These are phyloP conservation scores for Neurospora sp. DNA, from an alignment of 2,329 filamentous ascomycete genomes.

Conservation along the genomic window DNA sequence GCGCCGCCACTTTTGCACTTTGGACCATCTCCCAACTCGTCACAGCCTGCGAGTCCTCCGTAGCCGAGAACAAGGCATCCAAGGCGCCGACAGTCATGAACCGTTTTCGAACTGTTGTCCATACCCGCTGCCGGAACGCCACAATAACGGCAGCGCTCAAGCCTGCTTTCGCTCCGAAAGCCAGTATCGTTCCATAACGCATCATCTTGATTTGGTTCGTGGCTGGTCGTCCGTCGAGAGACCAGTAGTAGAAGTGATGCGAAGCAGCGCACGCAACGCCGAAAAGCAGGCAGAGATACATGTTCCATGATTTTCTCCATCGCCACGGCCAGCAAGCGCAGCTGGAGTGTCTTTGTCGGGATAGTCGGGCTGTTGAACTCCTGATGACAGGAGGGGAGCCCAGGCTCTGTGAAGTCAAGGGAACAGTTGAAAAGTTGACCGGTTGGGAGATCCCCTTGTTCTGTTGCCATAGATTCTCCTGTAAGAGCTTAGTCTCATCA, in stretches of 20 bases:
- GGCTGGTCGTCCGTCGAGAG: constrained; percentile 23
- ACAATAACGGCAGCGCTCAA: constrained; percentile 25
- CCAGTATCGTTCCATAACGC: constrained; percentile 28
- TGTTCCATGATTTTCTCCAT: constrained; percentile 18
- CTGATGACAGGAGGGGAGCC: background rate
- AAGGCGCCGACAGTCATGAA: constrained; percentile 19
- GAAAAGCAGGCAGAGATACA: constrained; percentile 28
- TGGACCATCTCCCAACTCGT: constrained; percentile 34
- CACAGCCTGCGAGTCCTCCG: constrained; percentile 32
- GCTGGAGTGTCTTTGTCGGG: background rate
- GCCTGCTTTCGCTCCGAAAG: constrained; percentile 29
- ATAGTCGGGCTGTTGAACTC: background rate
- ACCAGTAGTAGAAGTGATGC: constrained; percentile 28
- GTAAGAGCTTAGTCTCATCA: background rate
- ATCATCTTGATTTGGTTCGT: constrained; percentile 27
- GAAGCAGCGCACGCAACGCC: constrained; percentile 26
- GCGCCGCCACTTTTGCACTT: constrained; percentile 33
- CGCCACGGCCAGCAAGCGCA: background rate
- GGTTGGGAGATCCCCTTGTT: background rate
- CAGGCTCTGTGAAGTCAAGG: background rate
- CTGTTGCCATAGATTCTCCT: background rate
- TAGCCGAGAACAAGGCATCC: constrained; percentile 29
- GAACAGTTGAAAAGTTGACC: background rate
- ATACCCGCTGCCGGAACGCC: constrained; percentile 18
- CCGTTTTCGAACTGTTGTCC: constrained; percentile 18